Evolutionary conservation across 768 basidiomycete species (phyloP), one percentile per base, ranked within the genome.

Genomic region (Atractiella rhizophila): DNA sequence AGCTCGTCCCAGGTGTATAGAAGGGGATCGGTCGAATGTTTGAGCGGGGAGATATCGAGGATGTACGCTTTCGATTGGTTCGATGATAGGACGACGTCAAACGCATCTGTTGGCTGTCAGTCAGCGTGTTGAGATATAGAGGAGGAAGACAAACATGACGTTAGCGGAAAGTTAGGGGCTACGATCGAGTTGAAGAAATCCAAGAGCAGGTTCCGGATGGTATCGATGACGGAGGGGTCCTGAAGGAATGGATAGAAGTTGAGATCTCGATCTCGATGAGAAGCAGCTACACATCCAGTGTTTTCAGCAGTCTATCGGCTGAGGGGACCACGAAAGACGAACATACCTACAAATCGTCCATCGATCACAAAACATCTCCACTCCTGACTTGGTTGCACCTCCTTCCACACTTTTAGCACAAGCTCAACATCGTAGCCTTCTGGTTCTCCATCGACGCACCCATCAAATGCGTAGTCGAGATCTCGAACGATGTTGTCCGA

Each of bases 1-100:
- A 94, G 68, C 21, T 82, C 76, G 34, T 74, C 67, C 54, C 81
- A 94, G 1, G 68, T 68, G 60, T 88, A 94, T 15, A 91, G 63
- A 0, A 88, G 67, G 0, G 82, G 57, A 51, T 94, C 85, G n/a
- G 88, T 91, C 28, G 69, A 71, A 4, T 72, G 68, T 10, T 74
- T 68, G 52, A 76, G 91, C 0, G 83, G 81, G 49, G 83, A 83
- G 60, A 94, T 82, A 56, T 94, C 88, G 53, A 96, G 56, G 49
- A 96, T 64, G 58, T 83, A 76, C 13, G 71, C 78, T 10, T 70
- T 66, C 2, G 66, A 58, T 27, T 81, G 64, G 56, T 83, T 73
- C 23, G 81, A 73, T 2, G 81, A 82, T 27, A 94, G 67, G 45
- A 86, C 68, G 34, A 91, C 59, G 56, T 96, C 86, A 51, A 96